A percentile compares a stretch with the other conserved stretches of the same genome.
phyloP scores from a whole-genome alignment of 768 basidiomycete species.

The Trametes villosa region DNA sequence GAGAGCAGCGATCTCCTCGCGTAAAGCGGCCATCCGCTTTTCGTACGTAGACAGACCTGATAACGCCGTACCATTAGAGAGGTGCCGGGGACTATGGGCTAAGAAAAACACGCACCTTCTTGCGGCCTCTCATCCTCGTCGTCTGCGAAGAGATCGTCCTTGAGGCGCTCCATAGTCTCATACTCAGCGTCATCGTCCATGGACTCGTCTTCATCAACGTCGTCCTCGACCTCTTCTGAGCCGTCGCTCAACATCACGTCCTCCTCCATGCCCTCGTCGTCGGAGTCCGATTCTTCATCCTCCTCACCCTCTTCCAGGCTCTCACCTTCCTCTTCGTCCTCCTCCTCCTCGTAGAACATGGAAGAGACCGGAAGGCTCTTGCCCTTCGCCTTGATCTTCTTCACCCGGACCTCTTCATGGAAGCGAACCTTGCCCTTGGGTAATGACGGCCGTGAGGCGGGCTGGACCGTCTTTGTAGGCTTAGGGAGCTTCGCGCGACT shows the following conservation, averaged over 20 bases:
- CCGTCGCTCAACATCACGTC: constrained; percentile 33
- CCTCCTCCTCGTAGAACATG: constrained; percentile 47
- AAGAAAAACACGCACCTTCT: constrained; percentile 15
- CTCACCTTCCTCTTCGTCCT: constrained; percentile 34
- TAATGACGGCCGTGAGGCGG: constrained; percentile 19
- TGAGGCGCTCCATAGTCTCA: constrained; percentile 67
- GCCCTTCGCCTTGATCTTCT: constrained; percentile 75
- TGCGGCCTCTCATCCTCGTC: constrained; percentile 52
- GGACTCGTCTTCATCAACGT: constrained; percentile 31
- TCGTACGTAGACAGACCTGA: constrained; percentile 78
- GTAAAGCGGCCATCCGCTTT: constrained; percentile 72
- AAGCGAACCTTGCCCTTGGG: constrained; percentile 67
- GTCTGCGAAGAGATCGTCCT: constrained; percentile 80
- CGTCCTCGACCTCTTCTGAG: constrained; percentile 36
- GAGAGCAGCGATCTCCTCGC: constrained; percentile 77
- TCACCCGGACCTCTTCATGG: constrained; percentile 79
- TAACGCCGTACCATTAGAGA: neutral
- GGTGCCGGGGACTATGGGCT: neutral
- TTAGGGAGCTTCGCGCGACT: constrained; percentile 27
- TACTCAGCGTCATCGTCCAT: constrained; percentile 31
- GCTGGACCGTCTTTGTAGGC: constrained; percentile 29
- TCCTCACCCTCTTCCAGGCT: constrained; percentile 26
- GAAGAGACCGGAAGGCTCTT: constrained; percentile 60
- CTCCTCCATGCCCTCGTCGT: constrained; percentile 38
- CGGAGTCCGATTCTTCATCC: constrained; percentile 32